phyloP scores from a whole-genome alignment of 1,284 basidiomycete species.

The Filobasidium uniguttulatum region DNA sequence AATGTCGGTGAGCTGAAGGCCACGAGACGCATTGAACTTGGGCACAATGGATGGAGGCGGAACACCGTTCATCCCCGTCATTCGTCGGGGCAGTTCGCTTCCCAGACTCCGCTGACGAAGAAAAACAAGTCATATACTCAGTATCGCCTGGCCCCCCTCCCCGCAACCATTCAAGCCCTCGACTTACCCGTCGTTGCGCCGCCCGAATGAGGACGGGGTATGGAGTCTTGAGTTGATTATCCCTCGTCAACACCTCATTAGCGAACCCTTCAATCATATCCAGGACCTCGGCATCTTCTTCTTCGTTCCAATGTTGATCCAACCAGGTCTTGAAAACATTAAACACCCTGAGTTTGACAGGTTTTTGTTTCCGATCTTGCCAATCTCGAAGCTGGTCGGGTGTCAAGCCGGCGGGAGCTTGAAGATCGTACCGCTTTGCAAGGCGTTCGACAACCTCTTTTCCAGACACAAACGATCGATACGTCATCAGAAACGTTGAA shows the following conservation, averaged over 20 bases:
- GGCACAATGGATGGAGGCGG: conserved; percentile 27
- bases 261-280: conserved; percentile 66
- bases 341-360: conserved; percentile 71
- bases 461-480: conserved; percentile 83
- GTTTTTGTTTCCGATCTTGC: conserved; percentile 74
- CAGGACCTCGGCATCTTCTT: conserved; percentile 63
- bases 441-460: conserved; percentile 78
- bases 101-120: conserved; percentile 5
- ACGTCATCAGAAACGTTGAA: conserved; percentile 91
- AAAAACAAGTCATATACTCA: neutral
- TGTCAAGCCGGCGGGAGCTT: conserved; percentile 56
- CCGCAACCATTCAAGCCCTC: neutral
- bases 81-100: conserved; percentile 4
- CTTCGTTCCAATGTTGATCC: conserved; percentile 66
- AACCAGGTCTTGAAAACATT: conserved; percentile 71
- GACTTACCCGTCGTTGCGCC: conserved; percentile 61
- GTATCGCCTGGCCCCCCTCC: too few relatives aligned
- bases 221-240: conserved; percentile 44
- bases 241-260: conserved; percentile 44
- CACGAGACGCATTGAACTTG: conserved; percentile 18
- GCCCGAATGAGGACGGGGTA: conserved; percentile 57
- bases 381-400: conserved; percentile 61
- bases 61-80: conserved; percentile 16
- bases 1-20: conserved; percentile 29
- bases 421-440: conserved; percentile 66